A percentile compares a stretch with the other conserved stretches of the same genome.
These are phyloP conservation scores for Metschnikowia lunata DNA, from an alignment of 805 yeast genomes.

Conservation along the genomic window DNA sequence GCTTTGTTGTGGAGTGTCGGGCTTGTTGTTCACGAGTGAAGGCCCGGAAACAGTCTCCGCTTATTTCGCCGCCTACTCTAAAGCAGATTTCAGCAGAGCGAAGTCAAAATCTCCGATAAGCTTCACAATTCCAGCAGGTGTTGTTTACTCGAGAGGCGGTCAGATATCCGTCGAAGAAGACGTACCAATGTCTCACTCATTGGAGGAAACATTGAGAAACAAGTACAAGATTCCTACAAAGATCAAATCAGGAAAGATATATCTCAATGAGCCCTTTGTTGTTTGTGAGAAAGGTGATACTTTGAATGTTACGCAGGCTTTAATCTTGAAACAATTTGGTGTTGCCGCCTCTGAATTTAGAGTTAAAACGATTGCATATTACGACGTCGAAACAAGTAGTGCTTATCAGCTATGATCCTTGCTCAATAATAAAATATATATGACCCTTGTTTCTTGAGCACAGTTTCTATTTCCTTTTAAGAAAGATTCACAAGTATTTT, in stretches of 20 bases:
- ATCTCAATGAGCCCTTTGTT: slow-evolving; percentile 65
- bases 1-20: slow-evolving; percentile 71
- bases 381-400: slow-evolving; percentile 53
- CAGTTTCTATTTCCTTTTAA: too few relatives aligned
- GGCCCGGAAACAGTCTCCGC: slow-evolving; percentile 80
- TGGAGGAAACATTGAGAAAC: slow-evolving; percentile 89
- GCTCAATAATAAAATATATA: too few relatives aligned
- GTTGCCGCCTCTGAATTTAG: slow-evolving; percentile 89
- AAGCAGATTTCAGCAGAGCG: slow-evolving; percentile 84
- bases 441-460: too few relatives aligned
- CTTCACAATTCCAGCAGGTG: slow-evolving; percentile 84
- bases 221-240: slow-evolving; percentile 88
- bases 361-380: slow-evolving; percentile 74
- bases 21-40: slow-evolving; percentile 87
- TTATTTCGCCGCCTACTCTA: slow-evolving; percentile 76
- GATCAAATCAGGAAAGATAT: slow-evolving; percentile 84
- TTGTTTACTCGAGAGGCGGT: slow-evolving; percentile 93
- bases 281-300: slow-evolving; percentile 79
- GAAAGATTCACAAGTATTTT: too few relatives aligned
- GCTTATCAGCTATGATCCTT: slow-evolving; percentile 7
- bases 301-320: slow-evolving; percentile 85
- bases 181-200: slow-evolving; percentile 92
- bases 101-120: slow-evolving; percentile 79
- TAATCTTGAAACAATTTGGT: slow-evolving; percentile 91
- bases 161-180: slow-evolving; percentile 87